Percentiles rank a stretch among this genome's conserved stretches.
phyloP scores from a whole-genome alignment of 2,329 filamentous ascomycete species.

The Claviceps sp. region DNA sequence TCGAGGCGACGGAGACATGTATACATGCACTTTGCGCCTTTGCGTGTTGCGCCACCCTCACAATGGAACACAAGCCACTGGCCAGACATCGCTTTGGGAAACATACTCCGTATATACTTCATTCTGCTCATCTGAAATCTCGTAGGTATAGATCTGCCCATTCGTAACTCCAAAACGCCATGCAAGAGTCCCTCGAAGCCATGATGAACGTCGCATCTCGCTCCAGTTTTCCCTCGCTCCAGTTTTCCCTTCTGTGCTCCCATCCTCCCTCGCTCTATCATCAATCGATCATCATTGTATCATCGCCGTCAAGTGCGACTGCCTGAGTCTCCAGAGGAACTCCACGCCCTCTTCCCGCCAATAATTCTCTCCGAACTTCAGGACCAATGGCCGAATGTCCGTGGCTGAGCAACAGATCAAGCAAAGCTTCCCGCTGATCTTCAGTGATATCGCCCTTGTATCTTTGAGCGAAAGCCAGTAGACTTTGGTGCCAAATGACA shows the following conservation, averaged over 20 bases:
- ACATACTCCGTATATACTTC: background rate
- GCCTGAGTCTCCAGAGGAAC: slow-evolving; percentile 46
- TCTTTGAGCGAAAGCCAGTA: slow-evolving; percentile 82
- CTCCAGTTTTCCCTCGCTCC: background rate
- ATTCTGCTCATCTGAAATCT: background rate
- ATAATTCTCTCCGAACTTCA: slow-evolving; percentile 75
- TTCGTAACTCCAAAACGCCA: slow-evolving; percentile 10
- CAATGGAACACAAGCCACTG: background rate
- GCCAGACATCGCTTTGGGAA: background rate
- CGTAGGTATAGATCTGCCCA: background rate
- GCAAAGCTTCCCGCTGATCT: slow-evolving; percentile 78
- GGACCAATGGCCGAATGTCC: slow-evolving; percentile 83
- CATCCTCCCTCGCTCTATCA: slow-evolving; percentile 5
- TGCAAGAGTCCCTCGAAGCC: slow-evolving; percentile 7
- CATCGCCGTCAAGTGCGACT: slow-evolving; percentile 57
- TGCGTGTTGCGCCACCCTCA: background rate
- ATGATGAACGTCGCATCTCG: slow-evolving; percentile 2
- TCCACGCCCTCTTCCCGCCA: slow-evolving; percentile 78
- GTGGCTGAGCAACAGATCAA: slow-evolving; percentile 73
- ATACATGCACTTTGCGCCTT: background rate
- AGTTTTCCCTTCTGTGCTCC: background rate
- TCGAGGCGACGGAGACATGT: too few species aligned
- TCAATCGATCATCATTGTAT: slow-evolving; percentile 71
- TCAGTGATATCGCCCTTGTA: slow-evolving; percentile 96
- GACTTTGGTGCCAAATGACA: slow-evolving; percentile 90